A percentile compares a stretch with the other conserved stretches of the same genome.
Evolutionary conservation across 2,329 filamentous ascomycete genomes (phyloP).

Genomic region (Fusarium redolens): DNA sequence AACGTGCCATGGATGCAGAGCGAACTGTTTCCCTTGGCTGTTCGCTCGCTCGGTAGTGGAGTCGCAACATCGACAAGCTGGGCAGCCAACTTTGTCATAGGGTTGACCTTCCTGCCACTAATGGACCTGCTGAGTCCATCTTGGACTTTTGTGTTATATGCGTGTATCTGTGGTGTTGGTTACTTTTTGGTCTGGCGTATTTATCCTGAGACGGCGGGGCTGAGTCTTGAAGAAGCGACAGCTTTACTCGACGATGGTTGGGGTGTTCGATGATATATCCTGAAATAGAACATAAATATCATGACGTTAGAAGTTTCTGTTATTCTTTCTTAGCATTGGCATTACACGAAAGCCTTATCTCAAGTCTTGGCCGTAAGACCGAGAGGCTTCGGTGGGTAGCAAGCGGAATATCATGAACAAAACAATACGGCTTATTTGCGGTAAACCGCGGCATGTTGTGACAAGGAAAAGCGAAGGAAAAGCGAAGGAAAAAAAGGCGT

Average conservation of each 20-base stretch:
- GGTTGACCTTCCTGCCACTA: slow-evolving; percentile 87
- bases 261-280: slow-evolving; percentile 67
- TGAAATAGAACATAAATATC: neutral
- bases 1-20: slow-evolving; percentile 97
- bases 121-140: slow-evolving; percentile 80
- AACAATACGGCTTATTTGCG: slow-evolving; percentile 27
- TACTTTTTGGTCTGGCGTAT: slow-evolving; percentile 77
- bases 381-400: slow-evolving; percentile 21
- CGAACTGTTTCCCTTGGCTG: slow-evolving; percentile 85
- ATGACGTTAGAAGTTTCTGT: neutral
- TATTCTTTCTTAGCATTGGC: neutral
- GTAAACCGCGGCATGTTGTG: slow-evolving; percentile 24
- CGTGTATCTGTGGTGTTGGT: slow-evolving; percentile 73
- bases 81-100: slow-evolving; percentile 87
- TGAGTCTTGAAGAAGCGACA: slow-evolving; percentile 84
- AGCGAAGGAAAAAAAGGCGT: neutral
- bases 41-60: slow-evolving; percentile 78
- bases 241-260: slow-evolving; percentile 77
- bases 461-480: neutral
- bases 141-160: slow-evolving; percentile 87
- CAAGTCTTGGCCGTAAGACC: slow-evolving; percentile 7
- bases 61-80: slow-evolving; percentile 86
- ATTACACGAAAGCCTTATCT: slow-evolving; percentile 12
- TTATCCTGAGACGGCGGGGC: slow-evolving; percentile 87
- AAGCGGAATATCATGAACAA: neutral